Evolutionary conservation across 129 eudicot genomes (phyloP), one percentile per base, ranked within the genome.

Genomic region (Calendula officinalis): DNA sequence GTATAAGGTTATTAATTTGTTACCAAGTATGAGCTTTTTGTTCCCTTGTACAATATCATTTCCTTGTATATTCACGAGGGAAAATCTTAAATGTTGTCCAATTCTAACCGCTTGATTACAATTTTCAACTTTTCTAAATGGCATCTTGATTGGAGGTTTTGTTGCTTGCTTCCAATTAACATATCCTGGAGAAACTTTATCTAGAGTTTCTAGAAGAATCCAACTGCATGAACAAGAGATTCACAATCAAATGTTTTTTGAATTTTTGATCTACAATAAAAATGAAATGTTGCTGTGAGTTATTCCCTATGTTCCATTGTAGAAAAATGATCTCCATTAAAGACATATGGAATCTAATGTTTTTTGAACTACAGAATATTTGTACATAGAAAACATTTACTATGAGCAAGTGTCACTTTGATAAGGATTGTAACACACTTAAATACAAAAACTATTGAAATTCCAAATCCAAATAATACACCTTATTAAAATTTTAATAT

Each of bases 81-180:
- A 92, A 63, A 92, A 86, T 52, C 76, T 92, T 70, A 92, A 76
- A 53, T 72, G 77, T 85, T 80, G 88, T 78, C 96, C 98, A 4
- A 92, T 92, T 67, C 76, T 75, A 66, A 92, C 75, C 41, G 83
- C 98, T 80, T 92, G 98, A 71, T 92, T 92, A 82, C 96, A 81
- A 62, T 92, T 92, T 81, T 92, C 98, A 4, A 92, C 86, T 81
- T 92, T 88, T 50, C 98, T 83, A 69, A 92, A 92, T 32, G 98
- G 98, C 98, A 92, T 92, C 75, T 83, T 92, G 66, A 92, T 92
- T 5, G 98, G 98, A 64, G 98, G 98, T 70, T 83, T 92, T 5
- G 96, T 78, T 36, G 98, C 83, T 22, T 85, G 96, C 74, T 80
- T 92, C 96, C 96, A 92, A 63, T 80, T 88, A 41, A 92, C 98